Base-by-base conservation (phyloP, 805 yeast genomes). In the Candida piceae region DNA sequence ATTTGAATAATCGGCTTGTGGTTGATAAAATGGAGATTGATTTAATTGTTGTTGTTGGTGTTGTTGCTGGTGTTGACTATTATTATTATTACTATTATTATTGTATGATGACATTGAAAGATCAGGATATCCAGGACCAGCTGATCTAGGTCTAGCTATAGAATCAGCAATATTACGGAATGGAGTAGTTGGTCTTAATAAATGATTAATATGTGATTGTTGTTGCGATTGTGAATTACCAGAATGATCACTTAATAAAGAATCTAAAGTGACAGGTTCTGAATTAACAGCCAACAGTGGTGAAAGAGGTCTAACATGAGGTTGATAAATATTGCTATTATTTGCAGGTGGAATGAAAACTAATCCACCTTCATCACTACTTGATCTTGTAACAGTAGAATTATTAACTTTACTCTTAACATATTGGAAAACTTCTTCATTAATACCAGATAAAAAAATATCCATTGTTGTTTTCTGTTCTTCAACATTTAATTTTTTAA, bases 381-480 rank as follows among this genome's bases (percentile, higher is more conserved):
- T 13, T 11, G 44, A 17, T 34, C 36, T 38, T 19, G 44, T 41
- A 26, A 41, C 40, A 18, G 45, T 40, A 8, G 46, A 36, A 36
- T 39, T 46, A 34, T 68, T 71, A 38, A 71, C 52, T 41, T 65
- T 67, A 18, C 66, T 56, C 48, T 67, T 66, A 48, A 71, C 65
- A 28, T 70, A 61, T 22, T 67, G 56, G 45, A 72, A 58, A 21
- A 69, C 69, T 40, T 68, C 75, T 33, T 64, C 57, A 7, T 70
- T 67, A 36, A 73, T 59, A 41, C 61, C 64, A 41, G 57, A 58
- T 44, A 76, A 59, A 52, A 74, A 64, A 46, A 70, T 60, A 42
- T 73, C 77, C 46, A 72, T 60, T 57, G 72, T 64, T 28, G 70
- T 58, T 37, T 62, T 54, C 43, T 62, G 70, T 44, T 74, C 77